Conservation (phyloP, 2,329 filamentous ascomycete species). For the Zymoseptoria passerinii region DNA sequence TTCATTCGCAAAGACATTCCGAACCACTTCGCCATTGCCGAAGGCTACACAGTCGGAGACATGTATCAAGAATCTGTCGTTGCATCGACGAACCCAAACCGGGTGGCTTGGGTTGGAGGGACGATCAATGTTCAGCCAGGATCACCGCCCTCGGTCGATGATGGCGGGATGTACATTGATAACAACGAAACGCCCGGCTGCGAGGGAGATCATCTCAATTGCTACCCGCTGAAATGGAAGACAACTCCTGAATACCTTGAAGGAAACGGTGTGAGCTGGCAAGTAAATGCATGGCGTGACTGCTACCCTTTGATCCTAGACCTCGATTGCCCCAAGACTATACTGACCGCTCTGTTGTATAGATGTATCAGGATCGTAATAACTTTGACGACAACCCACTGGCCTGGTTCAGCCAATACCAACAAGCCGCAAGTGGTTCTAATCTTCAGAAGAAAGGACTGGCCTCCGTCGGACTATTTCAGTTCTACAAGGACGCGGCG, state of each 20-base stretch:
- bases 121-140: slow-evolving; percentile 44
- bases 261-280: slow-evolving; percentile 41
- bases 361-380: slow-evolving; percentile 16
- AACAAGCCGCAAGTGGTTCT: slow-evolving; percentile 36
- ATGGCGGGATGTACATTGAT: slow-evolving; percentile 26
- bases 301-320: too few relatives aligned
- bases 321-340: slow-evolving; percentile 15
- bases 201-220: slow-evolving; percentile 39
- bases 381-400: slow-evolving; percentile 40
- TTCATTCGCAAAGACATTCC: slow-evolving; percentile 46
- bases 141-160: slow-evolving; percentile 33
- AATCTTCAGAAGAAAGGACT: slow-evolving; percentile 39
- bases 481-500: slow-evolving; percentile 44
- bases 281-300: not conserved
- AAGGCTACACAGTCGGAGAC: slow-evolving; percentile 47
- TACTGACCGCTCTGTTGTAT: slow-evolving; percentile 38
- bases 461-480: slow-evolving; percentile 40
- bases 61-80: slow-evolving; percentile 49
- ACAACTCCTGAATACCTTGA: slow-evolving; percentile 42
- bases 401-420: slow-evolving; percentile 47
- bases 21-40: slow-evolving; percentile 47
- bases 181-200: slow-evolving; percentile 38
- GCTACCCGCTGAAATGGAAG: slow-evolving; percentile 48
- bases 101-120: slow-evolving; percentile 44
- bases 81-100: slow-evolving; percentile 45